phyloP scores from a whole-genome alignment of 805 yeast species.

The Jamesozyma lodderae region DNA sequence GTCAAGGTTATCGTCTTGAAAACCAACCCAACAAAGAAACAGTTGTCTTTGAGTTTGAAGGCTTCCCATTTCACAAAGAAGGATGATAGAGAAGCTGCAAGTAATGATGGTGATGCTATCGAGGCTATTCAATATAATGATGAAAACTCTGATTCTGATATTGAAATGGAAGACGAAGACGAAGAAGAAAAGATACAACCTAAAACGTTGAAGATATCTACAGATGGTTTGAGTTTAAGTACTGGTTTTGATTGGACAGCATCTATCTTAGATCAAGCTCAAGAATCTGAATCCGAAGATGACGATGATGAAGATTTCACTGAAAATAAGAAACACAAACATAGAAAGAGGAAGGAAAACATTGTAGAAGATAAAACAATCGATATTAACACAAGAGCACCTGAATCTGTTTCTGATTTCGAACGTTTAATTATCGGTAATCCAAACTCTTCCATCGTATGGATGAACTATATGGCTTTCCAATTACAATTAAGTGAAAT shows the following conservation, averaged over 20 bases:
- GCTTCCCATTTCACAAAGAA: conserved; percentile 67
- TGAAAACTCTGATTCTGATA: conserved; percentile 19
- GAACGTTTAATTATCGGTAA: conserved; percentile 86
- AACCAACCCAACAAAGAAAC: conserved; percentile 56
- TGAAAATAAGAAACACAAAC: conserved; percentile 36
- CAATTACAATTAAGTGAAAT: conserved; percentile 89
- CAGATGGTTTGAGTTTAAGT: conserved; percentile 63
- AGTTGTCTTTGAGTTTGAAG: conserved; percentile 84
- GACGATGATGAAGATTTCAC: conserved; percentile 47
- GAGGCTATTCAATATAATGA: conserved; percentile 29
- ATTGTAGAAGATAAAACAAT: conserved; percentile 73
- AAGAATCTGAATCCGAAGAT: conserved; percentile 46
- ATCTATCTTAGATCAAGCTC: conserved; percentile 72
- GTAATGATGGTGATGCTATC: conserved; percentile 13
- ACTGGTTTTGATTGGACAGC: conserved; percentile 94
- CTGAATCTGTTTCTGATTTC: conserved; percentile 85
- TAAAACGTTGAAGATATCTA: conserved; percentile 15
- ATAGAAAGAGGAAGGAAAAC: conserved; percentile 36
- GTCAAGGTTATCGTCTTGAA: conserved; percentile 76
- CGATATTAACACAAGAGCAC: conserved; percentile 73
- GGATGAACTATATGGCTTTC: conserved; percentile 99
- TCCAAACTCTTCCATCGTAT: conserved; percentile 85
- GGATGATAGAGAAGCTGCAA: conserved; percentile 14
- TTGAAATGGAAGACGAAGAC: conserved; percentile 23
- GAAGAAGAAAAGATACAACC: conserved; percentile 21